Conservation (phyloP, 768 basidiomycete genomes). For the Termitomyces sp. region DNA sequence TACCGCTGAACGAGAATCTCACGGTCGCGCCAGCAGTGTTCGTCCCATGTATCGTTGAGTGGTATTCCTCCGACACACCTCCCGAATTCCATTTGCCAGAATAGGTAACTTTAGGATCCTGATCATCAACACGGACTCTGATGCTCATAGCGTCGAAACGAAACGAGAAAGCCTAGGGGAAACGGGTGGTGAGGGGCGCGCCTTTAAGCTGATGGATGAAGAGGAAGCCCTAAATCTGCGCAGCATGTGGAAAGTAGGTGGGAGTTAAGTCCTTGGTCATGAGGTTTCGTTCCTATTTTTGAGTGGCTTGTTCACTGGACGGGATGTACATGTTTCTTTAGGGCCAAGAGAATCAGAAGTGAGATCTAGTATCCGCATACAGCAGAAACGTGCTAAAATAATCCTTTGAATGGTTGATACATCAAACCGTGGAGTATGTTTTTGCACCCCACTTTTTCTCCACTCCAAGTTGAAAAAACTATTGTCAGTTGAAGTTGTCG, state of each 20-base stretch:
- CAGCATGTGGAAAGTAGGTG: neutral
- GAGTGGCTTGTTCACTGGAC: neutral
- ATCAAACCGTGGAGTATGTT: neutral
- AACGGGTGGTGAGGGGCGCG: neutral
- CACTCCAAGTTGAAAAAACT: neutral
- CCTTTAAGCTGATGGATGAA: neutral
- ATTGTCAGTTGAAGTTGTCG: neutral
- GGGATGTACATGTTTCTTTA: neutral
- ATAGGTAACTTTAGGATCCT: conserved; percentile 9
- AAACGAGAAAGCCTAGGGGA: neutral
- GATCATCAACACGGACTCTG: conserved; percentile 14
- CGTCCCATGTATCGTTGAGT: conserved; percentile 10
- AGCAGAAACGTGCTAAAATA: neutral
- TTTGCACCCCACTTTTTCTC: neutral
- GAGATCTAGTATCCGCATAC: neutral
- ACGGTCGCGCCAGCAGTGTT: conserved; percentile 4
- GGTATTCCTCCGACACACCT: conserved; percentile 8
- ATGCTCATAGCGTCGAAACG: neutral
- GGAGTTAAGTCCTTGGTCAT: neutral
- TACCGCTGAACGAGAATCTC: conserved; percentile 15
- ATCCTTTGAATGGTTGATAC: neutral
- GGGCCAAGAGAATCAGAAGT: neutral
- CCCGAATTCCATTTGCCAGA: conserved; percentile 5
- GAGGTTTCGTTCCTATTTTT: neutral
- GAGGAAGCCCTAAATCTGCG: neutral